Base-by-base conservation (phyloP, 768 basidiomycete species). In the Coprinopsis cinerea region DNA sequence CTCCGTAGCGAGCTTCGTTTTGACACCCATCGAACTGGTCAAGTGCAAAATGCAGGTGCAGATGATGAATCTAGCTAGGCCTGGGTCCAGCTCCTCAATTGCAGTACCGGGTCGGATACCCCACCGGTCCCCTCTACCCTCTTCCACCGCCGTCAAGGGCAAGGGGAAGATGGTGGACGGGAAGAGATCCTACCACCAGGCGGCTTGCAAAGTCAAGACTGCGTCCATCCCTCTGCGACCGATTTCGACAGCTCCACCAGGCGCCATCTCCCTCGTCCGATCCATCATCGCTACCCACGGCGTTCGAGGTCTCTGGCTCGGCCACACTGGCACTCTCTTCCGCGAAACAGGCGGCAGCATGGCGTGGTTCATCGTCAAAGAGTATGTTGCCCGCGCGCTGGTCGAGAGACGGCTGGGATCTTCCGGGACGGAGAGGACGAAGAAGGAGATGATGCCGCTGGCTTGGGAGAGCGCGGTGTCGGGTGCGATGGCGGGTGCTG, bases 41-140 rank as follows among this genome's bases (percentile, higher is more conserved):
- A 96, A 98, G 68, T 96, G 92, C 71, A 91, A 92, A 65, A 95
- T 97, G 92, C 94, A 96, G 65, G 94, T 96, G 1, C 92, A 95
- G 62, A 85, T 91, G 79, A 80, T 95, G 64, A 67, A 68, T 41
- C 61, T 61, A 40, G 36, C 51, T 20, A 59, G 59, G 30, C 55
- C 59, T 22, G 30, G 52, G 13, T 23, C 54, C 46, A 32, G 44
- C 7, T 22, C 51, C 11, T 24, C 55, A 22, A 26, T 48, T 3
- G 54, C 55, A 4, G 54, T 55, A 15, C 58, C 60, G 25, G 62
- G 61, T 28, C 58, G 59, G 15, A 61, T 63, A 48, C 64, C 61
- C n/a, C 58, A 56, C 14, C 58, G 64, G 9, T 40, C 59, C 18
- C 46, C 51, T 32, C 55, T 39, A 17, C 36, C 18, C 17, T 39